phyloP scores from a whole-genome alignment of 148 eudicot species.

The Euryodendron excelsum region DNA sequence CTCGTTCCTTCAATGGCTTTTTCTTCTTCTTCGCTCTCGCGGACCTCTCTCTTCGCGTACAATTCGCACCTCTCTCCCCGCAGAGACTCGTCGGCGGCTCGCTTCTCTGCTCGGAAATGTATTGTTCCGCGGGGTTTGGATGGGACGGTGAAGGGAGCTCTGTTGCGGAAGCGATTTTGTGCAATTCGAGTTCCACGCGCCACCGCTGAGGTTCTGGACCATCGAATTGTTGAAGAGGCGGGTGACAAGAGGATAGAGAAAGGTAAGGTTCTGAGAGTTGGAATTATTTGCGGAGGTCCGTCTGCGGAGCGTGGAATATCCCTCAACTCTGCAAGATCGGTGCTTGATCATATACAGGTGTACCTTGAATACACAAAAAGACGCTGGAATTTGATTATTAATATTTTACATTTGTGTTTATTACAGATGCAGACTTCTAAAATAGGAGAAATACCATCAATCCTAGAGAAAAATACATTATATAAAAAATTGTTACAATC shows the following conservation, averaged over 20 bases:
- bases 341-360: slow-evolving; percentile 91
- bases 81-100: not conserved
- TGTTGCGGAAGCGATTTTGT: slow-evolving; percentile 4
- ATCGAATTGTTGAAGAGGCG: slow-evolving; percentile 14
- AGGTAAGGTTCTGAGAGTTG: slow-evolving; percentile 55
- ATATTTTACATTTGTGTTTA: not conserved
- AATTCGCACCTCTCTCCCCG: not conserved
- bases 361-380: not conserved
- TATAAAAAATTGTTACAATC: too few relatives aligned
- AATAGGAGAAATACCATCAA: too few relatives aligned
- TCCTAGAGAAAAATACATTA: too few relatives aligned
- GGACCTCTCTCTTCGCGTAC: not conserved
- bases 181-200: slow-evolving; percentile 9
- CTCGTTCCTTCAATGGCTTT: slow-evolving; percentile 22
- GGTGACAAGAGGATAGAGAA: slow-evolving; percentile 27
- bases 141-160: not conserved
- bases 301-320: slow-evolving; percentile 90
- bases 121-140: slow-evolving; percentile 1
- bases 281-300: slow-evolving; percentile 85
- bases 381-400: not conserved
- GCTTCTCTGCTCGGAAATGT: slow-evolving; percentile 1
- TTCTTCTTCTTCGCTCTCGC: slow-evolving; percentile 13
- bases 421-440: not conserved
- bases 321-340: slow-evolving; percentile 82
- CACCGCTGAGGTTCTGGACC: slow-evolving; percentile 15